phyloP scores from a whole-genome alignment of 306 rosid genomes.

The Castanea sativa region DNA sequence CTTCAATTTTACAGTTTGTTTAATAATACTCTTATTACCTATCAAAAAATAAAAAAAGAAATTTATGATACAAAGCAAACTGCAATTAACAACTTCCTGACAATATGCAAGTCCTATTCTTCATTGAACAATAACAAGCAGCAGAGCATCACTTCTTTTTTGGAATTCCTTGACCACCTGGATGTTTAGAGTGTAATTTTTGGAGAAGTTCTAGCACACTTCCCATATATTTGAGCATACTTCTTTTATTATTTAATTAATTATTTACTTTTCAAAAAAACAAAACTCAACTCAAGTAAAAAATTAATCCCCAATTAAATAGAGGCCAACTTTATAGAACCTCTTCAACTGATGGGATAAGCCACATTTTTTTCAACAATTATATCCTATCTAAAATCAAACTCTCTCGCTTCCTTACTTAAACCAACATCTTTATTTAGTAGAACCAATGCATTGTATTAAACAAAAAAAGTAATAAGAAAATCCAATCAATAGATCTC shows the following conservation, averaged over 20 bases:
- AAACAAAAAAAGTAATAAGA: background rate
- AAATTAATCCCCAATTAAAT: background rate
- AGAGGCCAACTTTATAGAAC: background rate
- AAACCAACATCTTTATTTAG: background rate
- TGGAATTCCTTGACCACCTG: too few species aligned
- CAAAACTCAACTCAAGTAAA: background rate
- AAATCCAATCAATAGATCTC: slow-evolving; percentile 20
- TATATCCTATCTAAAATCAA: background rate
- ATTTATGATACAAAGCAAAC: background rate
- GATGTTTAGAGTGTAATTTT: too few species aligned
- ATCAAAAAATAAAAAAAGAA: too few species aligned
- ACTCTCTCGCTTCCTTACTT: background rate
- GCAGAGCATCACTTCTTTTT: background rate
- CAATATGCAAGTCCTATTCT: too few species aligned
- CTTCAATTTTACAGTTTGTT: too few species aligned
- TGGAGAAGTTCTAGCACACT: background rate
- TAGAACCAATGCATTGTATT: background rate
- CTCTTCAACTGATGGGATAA: background rate
- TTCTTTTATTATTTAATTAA: background rate
- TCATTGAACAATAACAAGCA: background rate
- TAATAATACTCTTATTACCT: too few species aligned
- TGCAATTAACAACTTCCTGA: background rate
- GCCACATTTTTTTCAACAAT: background rate
- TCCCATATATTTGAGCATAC: background rate
- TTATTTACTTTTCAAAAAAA: background rate